phyloP scores from a whole-genome alignment of 441 rosid species.

The Adansonia rubrostipa region DNA sequence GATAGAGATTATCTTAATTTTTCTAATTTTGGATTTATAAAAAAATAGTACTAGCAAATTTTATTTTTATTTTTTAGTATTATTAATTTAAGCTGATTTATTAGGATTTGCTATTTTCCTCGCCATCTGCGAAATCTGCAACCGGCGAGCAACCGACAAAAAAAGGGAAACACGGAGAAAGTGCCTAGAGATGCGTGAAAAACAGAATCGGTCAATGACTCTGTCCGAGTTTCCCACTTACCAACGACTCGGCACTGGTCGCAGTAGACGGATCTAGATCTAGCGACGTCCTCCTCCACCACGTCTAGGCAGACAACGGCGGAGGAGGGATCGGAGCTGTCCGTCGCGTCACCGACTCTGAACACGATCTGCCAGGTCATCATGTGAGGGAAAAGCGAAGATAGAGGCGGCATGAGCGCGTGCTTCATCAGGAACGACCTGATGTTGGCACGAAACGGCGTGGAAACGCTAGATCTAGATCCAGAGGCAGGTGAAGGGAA shows the following conservation, averaged over 20 bases:
- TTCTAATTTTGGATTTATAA: background rate
- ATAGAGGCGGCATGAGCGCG: constrained; percentile 52
- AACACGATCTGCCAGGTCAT: constrained; percentile 60
- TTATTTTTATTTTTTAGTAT: background rate
- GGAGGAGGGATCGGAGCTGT: constrained; percentile 40
- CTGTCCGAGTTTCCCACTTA: constrained; percentile 50
- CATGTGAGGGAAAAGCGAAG: constrained; percentile 56
- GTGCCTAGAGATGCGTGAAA: constrained; percentile 28
- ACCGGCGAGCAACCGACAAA: constrained; percentile 32
- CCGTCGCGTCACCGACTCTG: constrained; percentile 51
- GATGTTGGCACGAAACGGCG: constrained; percentile 54
- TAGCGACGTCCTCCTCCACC: constrained; percentile 75
- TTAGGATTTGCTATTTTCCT: constrained; percentile 25
- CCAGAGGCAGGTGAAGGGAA: constrained; percentile 54
- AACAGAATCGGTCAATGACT: constrained; percentile 35
- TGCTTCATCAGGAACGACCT: constrained; percentile 49
- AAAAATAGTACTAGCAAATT: constrained; percentile 12
- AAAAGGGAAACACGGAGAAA: constrained; percentile 4
- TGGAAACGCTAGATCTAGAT: constrained; percentile 15
- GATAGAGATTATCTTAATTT: too few species aligned
- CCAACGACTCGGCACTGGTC: constrained; percentile 86
- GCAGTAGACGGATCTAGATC: constrained; percentile 74
- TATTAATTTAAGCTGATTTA: background rate
- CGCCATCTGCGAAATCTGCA: constrained; percentile 26
- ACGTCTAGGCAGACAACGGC: constrained; percentile 51